phyloP scores from a whole-genome alignment of 768 basidiomycete genomes.

The Dentipellis sp. region DNA sequence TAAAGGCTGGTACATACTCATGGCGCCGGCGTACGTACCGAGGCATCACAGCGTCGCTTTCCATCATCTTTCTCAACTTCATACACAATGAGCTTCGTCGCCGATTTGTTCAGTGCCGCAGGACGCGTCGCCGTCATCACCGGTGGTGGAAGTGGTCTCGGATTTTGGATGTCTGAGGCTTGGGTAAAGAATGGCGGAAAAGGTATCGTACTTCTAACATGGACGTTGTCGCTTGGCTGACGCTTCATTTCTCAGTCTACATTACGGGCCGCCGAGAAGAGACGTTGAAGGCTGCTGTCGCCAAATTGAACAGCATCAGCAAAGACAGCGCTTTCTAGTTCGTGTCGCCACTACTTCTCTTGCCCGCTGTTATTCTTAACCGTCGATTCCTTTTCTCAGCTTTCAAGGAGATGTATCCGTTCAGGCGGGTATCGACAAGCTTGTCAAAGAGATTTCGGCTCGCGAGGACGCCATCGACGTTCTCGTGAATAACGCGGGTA shows the following conservation, averaged over 20 bases:
- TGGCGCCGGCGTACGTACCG: too few species aligned
- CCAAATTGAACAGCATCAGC: conserved; percentile 31
- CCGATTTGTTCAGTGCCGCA: conserved; percentile 46
- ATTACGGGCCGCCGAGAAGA: conserved; percentile 42
- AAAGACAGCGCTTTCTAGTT: conserved; percentile 6
- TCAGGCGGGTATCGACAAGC: conserved; percentile 24
- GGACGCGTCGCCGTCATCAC: conserved; percentile 65
- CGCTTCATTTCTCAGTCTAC: too few species aligned
- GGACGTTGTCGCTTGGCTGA: too few species aligned
- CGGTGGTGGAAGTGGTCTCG: conserved; percentile 71
- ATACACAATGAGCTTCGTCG: too few species aligned
- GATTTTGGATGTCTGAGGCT: conserved; percentile 71
- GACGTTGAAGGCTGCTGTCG: conserved; percentile 49
- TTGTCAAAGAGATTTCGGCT: conserved; percentile 42
- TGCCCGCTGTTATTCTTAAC: conserved; percentile 53
- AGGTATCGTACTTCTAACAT: conserved; percentile 54
- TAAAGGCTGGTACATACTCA: too few species aligned
- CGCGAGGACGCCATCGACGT: conserved; percentile 65
- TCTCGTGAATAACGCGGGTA: conserved; percentile 74
- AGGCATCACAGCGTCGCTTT: too few species aligned
- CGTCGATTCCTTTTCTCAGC: conserved; percentile 41
- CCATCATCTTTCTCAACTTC: too few species aligned
- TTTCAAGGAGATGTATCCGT: conserved; percentile 53
- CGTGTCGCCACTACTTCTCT: conserved; percentile 28
- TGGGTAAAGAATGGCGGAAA: conserved; percentile 72